A percentile compares a stretch with the other conserved stretches of the same genome.
Conservation (phyloP, 306 rosid species). For the Ziziphus jujuba region DNA sequence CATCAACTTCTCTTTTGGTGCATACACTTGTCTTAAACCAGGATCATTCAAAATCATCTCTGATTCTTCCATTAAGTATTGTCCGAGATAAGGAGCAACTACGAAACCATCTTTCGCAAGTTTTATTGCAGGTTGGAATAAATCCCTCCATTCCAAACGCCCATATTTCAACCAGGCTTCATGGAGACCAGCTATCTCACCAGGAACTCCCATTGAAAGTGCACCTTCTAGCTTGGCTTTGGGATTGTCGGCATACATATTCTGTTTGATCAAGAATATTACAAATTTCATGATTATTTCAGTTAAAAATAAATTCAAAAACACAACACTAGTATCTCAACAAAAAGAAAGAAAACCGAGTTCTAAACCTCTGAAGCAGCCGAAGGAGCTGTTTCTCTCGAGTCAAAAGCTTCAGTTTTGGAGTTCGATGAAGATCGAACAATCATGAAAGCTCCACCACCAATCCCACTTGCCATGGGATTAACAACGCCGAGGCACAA, state of each 20-base stretch:
- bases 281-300: conserved; percentile 3
- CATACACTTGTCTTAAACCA: no score
- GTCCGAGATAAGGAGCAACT: no score
- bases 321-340: conserved; percentile 9
- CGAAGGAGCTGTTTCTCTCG: conserved; percentile 90
- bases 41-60: no score
- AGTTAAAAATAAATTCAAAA: background rate
- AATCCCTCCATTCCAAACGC: no score
- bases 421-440: conserved; percentile 60
- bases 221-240: conserved; percentile 53
- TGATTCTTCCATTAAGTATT: no score
- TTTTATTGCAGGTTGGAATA: no score
- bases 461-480: conserved; percentile 76
- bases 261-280: conserved; percentile 44
- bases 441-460: conserved; percentile 84
- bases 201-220: conserved; percentile 70
- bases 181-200: no score
- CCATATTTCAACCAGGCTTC: no score
- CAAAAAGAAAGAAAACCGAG: conserved; percentile 2
- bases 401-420: conserved; percentile 63
- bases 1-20: conserved; percentile 64
- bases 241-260: conserved; percentile 70
- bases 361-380: conserved; percentile 77
- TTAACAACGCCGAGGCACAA: conserved; percentile 66
- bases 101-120: no score